phyloP scores from a whole-genome alignment of 1,139 yeast genomes.

The Taphrina flavorubra region DNA sequence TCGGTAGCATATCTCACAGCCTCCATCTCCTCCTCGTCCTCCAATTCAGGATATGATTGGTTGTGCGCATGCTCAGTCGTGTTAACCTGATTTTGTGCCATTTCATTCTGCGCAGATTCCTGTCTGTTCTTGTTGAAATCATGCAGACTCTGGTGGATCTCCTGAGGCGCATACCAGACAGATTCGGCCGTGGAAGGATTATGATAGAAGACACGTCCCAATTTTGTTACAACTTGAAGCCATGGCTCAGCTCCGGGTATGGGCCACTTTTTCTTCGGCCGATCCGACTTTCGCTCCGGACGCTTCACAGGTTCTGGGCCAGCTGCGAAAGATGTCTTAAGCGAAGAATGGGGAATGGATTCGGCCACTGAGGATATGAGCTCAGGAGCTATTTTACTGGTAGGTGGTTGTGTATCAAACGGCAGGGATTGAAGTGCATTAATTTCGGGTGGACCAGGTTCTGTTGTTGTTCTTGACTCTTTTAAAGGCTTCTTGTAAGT shows the following conservation, averaged over 20 bases:
- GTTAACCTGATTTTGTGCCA: background rate
- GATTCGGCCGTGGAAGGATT: slow-evolving; percentile 52
- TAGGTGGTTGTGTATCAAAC: background rate
- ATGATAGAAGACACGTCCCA: slow-evolving; percentile 58
- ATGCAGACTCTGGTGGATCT: slow-evolving; percentile 50
- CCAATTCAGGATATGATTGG: background rate
- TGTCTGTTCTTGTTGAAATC: slow-evolving; percentile 15
- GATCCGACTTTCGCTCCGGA: background rate
- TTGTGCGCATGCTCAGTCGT: background rate
- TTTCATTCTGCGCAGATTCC: slow-evolving; percentile 20
- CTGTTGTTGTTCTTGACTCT: background rate
- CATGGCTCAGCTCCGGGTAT: slow-evolving; percentile 50
- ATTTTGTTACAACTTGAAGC: slow-evolving; percentile 56
- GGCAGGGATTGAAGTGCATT: background rate
- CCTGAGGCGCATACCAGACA: slow-evolving; percentile 54
- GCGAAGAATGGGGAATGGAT: background rate
- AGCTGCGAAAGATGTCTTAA: background rate
- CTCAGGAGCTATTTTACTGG: background rate
- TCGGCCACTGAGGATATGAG: background rate
- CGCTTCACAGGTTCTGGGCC: background rate
- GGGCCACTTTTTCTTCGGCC: slow-evolving; percentile 41
- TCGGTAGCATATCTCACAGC: slow-evolving; percentile 20
- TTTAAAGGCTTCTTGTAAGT: slow-evolving; percentile 49
- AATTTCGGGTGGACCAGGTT: background rate
- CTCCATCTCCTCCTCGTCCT: slow-evolving; percentile 41